phyloP scores from a whole-genome alignment of 1,284 basidiomycete genomes.

The Thelephora terrestris region DNA sequence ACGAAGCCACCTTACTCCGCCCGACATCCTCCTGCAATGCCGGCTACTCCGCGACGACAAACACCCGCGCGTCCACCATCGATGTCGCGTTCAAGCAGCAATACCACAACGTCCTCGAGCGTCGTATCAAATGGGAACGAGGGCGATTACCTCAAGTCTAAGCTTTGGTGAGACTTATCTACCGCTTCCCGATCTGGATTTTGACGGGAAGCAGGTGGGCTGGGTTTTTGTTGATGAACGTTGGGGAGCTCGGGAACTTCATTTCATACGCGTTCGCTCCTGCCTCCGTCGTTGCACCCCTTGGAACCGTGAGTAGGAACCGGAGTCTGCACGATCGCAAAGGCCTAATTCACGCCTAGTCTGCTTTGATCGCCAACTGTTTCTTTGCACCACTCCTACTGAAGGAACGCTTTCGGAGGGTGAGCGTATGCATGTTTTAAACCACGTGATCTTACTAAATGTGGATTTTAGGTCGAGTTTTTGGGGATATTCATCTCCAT shows the following conservation, averaged over 20 bases:
- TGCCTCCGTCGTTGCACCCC: conserved; percentile 89
- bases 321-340: conserved; percentile 2
- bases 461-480: conserved; percentile 56
- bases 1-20: neutral
- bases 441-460: conserved; percentile 6
- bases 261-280: conserved; percentile 85
- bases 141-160: conserved; percentile 71
- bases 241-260: conserved; percentile 91
- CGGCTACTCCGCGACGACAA: neutral
- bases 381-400: conserved; percentile 87
- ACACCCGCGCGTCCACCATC: neutral
- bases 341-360: conserved; percentile 31
- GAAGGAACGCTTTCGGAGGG: conserved; percentile 67
- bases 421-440: conserved; percentile 17
- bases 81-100: neutral
- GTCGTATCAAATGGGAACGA: conserved; percentile 22
- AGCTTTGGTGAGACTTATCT: conserved; percentile 52
- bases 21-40: no score
- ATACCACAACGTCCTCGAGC: neutral
- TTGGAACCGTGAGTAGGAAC: conserved; percentile 68
- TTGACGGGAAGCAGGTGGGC: conserved; percentile 58
- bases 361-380: conserved; percentile 90
- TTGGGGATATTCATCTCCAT: conserved; percentile 79
- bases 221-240: conserved; percentile 81
- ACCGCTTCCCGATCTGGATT: conserved; percentile 1